Evolutionary conservation across 2,329 filamentous ascomycete genomes (phyloP), one percentile per base, ranked within the genome.

Genomic region (Mariannaea sp.): DNA sequence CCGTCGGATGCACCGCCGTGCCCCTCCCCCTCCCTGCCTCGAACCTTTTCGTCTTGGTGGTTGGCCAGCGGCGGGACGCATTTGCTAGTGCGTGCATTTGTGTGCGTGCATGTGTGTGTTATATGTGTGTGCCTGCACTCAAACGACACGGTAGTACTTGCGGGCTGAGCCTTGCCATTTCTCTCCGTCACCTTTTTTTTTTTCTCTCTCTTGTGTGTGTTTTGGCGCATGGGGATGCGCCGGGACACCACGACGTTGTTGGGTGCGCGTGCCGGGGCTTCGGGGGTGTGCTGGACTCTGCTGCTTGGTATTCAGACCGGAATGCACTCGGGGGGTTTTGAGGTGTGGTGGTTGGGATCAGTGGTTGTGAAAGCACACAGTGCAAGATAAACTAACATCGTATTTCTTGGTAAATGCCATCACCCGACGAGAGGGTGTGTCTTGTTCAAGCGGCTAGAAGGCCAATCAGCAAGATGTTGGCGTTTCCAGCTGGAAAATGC

Each of bases 381-480:
- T 46, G 27, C 41, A 33, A 16, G 20, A 26, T 38, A 29, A 46
- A 17, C 22, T 7, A 8, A 24, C 41, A 35, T 22, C 9, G 38
- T n/a, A 4, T 20, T 19, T 16, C 33, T 14, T 36, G 33, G 19
- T 36, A 17, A 36, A n/a, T n/a, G n/a, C n/a, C n/a, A n/a, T n/a
- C n/a, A n/a, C n/a, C 10, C 5, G 24, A 9, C 35, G 45, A 17
- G 30, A 53, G 51, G 61, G 61, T 59, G 61, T 59, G 50, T 47
- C 47, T 56, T 54, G 57, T 57, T 46, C 44, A 41, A 63, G 62
- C 62, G 62, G 53, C 62, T 65, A 61, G 38, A 44, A 63, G 48
- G 42, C 59, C 62, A 65, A 65, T 65, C 49, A 45, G 12, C 44
- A 17, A 14, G 19, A 22, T 29, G 17, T 12, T 16, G n/a, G 41